Evolutionary conservation across 345 rosid species (phyloP), one percentile per base, ranked within the genome.

Genomic region (Ailanthus altissimus): DNA sequence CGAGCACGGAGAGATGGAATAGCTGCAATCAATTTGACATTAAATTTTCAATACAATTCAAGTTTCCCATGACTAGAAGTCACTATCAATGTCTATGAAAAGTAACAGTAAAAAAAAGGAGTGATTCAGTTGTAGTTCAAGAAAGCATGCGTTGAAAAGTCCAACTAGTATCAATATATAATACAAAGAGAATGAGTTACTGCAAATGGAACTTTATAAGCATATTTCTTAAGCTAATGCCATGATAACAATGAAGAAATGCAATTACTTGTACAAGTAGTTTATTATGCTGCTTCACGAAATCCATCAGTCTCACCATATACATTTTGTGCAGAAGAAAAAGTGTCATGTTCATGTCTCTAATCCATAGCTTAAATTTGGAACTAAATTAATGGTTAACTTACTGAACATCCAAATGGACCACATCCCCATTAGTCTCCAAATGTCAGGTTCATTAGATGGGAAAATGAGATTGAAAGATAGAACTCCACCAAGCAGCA

Each of bases 381-480:
- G 62, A 70, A 56, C n/a, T 26, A 61, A 28, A 59, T 23, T 0
- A 32, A 45, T 56, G 7, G 45, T 26, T 61, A 62, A 87, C 97
- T 87, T 84, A 93, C 98, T 92, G 89, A 95, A 95, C 98, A 95
- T 91, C 99, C 99, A 91, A 76, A 95, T 93, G 28, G 99, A 95
- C 99, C 99, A 95, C 99, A 95, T 95, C 42, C 99, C 99, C 93
- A 93, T 93, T 60, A 95, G 81, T 83, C 99, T 93, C 98, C 98
- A 93, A 15, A 95, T 59, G 75, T 95, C 98, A 9, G 99, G 99
- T 78, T 93, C 93, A 75, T 87, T 86, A 5, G 98, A 92, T 62
- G 98, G 98, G 81, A 92, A 92, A 42, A 93, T 80, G 75, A 95
- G 91, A 77, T 94, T 94, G 88, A 89, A 94, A 60, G 99, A 90